Base-by-base conservation (phyloP, 1,284 basidiomycete species). In the Cryptococcus sp. region DNA sequence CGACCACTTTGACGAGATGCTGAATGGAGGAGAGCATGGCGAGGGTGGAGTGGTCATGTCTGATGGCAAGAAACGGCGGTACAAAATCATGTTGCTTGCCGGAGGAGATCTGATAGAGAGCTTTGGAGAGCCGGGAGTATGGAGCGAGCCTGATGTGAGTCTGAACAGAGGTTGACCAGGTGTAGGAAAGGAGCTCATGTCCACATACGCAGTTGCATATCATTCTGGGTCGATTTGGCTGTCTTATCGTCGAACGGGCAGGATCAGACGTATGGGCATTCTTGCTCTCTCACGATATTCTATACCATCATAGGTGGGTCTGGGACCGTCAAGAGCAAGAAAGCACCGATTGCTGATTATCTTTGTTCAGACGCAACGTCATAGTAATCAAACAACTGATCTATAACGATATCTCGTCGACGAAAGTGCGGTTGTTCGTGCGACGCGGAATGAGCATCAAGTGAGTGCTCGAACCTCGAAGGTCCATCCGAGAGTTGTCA, bases 21-120 rank as follows among this genome's bases (percentile, higher is more conserved):
- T 97, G 72, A 97, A 98, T 78, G 87, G 86, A 8, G 65, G 66
- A 15, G 81, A 87, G 47, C 57, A 64, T 8, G 81, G 86, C 20
- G 88, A 89, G 23, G 90, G 91, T 13, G 78, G 78, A n/a, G 65
- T 78, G 4, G 51, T 68, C 10, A 75, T 76, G 71, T 55, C 57
- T 17, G 73, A 77, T 59, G 74, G 78, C 35, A 75, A 72, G 56
- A 68, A 71, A 65, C 66, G 79, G 50, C 72, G 72, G 60, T 78
- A 81, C 63, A 81, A 83, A 69, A 85, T 98, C 66, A 94, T 99
- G 89, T 86, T 99, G 27, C 85, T 99, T 54, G 96, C 96, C 3
- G 96, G 95, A 40, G 94, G 91, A 23, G 95, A 99, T 78, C 83
- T 99, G 68, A 99, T 99, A 75, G 88, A 93, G 75, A 96, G 93